Evolutionary conservation across 192 early-diverging fungal species (phyloP), one percentile per base, ranked within the genome.

Genomic region (Linnemannia schmuckeri): DNA sequence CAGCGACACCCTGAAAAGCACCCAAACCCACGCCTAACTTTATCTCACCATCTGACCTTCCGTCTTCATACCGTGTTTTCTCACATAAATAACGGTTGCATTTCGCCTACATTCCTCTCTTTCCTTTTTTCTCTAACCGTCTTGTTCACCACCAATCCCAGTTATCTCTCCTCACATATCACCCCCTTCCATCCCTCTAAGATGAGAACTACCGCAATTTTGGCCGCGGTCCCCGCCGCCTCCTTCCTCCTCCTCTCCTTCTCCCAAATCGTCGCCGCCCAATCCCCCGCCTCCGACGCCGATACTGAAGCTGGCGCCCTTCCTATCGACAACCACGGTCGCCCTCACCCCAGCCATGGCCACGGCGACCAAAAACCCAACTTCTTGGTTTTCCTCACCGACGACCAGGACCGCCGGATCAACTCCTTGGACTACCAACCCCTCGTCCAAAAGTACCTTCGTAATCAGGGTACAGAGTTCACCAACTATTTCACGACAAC

Each of bases 371-470:
- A 90, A 72, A 88, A 88, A 46, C 94, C 94, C 15, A 95, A 95
- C 81, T 93, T 95, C 74, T 54, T 95, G 4, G 89, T 95, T 75
- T 88, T 95, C 69, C 85, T 95, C 54, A 92, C 92, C 1, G 94
- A 95, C 76, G 94, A 95, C 75, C 94, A 95, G 70, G 94, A 94
- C 81, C 81, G 78, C 12, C 70, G 69, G 0, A 82, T 92, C 87
- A 84, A 92, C 70, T 93, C 93, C 10, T 76, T 94, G 8, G 86
- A 93, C 15, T 92, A 93, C 77, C 90, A 93, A 90, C 94, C 93
- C 0, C 77, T 90, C 71, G 78, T 94, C n/a, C 84, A 95, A 80
- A 94, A 94, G 74, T 82, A 92, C 63, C 57, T 95, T 30, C 82
- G 92, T 1, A 70, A 94, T 12, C 75, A 93, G 73, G 94, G 94